phyloP scores from a whole-genome alignment of 176 grass and related monocot species.

The Ensete glaucum region DNA sequence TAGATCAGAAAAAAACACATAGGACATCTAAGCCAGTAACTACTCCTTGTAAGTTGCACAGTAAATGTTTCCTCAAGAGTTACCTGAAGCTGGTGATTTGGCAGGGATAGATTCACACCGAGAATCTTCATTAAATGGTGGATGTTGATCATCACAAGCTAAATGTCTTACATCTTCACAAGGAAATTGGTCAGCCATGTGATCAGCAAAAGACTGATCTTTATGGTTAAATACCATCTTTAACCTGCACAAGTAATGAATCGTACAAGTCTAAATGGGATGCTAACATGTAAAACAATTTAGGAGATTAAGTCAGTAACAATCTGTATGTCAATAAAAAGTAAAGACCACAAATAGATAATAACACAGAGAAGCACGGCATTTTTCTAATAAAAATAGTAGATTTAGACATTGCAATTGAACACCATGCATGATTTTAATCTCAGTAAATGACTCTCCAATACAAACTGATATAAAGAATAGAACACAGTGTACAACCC shows the following conservation, averaged over 20 bases:
- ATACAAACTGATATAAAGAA: too few relatives aligned
- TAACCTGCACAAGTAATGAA: constrained; percentile 33
- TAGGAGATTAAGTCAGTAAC: too few relatives aligned
- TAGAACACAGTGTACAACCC: too few relatives aligned
- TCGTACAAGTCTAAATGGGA: too few relatives aligned
- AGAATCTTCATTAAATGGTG: constrained; percentile 26
- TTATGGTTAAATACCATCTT: constrained; percentile 52
- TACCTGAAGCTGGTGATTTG: constrained; percentile 40
- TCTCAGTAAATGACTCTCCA: too few relatives aligned
- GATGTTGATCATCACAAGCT: constrained; percentile 16
- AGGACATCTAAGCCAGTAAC: constrained; percentile 21
- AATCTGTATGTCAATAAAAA: too few relatives aligned
- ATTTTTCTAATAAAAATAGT: too few relatives aligned
- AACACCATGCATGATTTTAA: too few relatives aligned
- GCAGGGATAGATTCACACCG: constrained; percentile 8
- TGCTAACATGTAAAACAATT: too few relatives aligned
- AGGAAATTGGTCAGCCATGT: constrained; percentile 34
- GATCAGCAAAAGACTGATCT: constrained; percentile 20
- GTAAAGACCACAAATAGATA: too few relatives aligned
- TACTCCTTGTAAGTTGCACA: constrained; percentile 11
- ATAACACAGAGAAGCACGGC: too few relatives aligned
- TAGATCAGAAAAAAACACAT: constrained; percentile 9
- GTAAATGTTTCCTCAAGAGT: background rate
- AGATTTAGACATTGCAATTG: too few relatives aligned
- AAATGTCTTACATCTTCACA: constrained; percentile 31